These are phyloP conservation scores for Annulohypoxylon nitens DNA, from an alignment of 495 filamentous ascomycete genomes.

Conservation along the genomic window DNA sequence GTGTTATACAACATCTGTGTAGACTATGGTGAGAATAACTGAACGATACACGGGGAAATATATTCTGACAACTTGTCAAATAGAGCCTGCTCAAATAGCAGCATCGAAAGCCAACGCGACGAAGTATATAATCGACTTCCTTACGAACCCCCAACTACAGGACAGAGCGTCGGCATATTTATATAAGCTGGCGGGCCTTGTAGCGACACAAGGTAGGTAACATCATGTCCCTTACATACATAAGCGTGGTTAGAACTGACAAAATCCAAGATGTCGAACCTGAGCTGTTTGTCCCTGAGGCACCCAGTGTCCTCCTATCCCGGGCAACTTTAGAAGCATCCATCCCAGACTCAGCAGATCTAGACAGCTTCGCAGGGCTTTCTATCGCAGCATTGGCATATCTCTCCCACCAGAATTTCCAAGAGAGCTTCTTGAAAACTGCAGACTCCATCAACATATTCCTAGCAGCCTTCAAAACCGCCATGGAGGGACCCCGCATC, in stretches of 20 bases:
- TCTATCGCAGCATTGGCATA: constrained; percentile 57
- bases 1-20: constrained; percentile 81
- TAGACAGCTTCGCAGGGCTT: constrained; percentile 55
- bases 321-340: constrained; percentile 41
- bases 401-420: constrained; percentile 59
- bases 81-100: constrained; percentile 67
- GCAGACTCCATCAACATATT: constrained; percentile 50
- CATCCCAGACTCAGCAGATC: constrained; percentile 39
- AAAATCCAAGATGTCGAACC: constrained; percentile 53
- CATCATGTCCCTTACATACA: neutral
- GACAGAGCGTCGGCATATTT: constrained; percentile 50
- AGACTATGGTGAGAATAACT: constrained; percentile 71
- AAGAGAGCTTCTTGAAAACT: constrained; percentile 58
- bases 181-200: constrained; percentile 64
- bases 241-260: constrained; percentile 17
- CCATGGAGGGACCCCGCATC: constrained; percentile 47
- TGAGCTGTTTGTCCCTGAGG: constrained; percentile 50
- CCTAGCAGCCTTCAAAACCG: constrained; percentile 51
- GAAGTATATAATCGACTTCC: constrained; percentile 54
- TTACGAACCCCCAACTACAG: constrained; percentile 52
- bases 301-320: constrained; percentile 52
- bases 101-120: constrained; percentile 60
- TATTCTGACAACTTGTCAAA: constrained; percentile 39
- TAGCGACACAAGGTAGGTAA: constrained; percentile 58
- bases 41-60: neutral